phyloP scores from a whole-genome alignment of 148 eudicot species.

The Camellia granthamiana region DNA sequence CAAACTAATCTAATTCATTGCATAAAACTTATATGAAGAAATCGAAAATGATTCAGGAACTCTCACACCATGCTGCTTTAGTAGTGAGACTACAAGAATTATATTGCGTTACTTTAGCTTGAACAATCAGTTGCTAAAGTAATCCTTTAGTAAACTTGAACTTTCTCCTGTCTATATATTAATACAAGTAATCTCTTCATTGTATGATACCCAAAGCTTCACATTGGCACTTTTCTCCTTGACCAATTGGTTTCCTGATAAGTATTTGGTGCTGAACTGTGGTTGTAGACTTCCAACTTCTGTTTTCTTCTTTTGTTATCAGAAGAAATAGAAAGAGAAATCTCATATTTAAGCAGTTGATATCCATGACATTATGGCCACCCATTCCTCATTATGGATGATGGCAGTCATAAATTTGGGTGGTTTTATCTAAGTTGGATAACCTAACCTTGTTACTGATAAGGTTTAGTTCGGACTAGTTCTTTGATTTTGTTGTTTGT shows the following conservation, averaged over 20 bases:
- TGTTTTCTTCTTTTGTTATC: background rate
- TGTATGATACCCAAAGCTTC: background rate
- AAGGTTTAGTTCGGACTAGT: background rate
- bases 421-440: too few relatives aligned
- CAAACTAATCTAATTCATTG: too few relatives aligned
- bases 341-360: background rate
- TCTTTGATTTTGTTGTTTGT: background rate
- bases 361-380: background rate
- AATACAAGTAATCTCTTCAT: background rate
- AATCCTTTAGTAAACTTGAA: constrained; percentile 1
- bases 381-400: too few relatives aligned
- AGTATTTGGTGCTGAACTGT: background rate
- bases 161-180: background rate
- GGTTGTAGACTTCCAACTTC: background rate
- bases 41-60: too few relatives aligned
- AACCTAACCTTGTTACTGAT: background rate
- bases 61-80: too few relatives aligned
- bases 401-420: too few relatives aligned
- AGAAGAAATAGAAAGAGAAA: background rate
- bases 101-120: background rate
- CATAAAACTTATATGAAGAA: too few relatives aligned
- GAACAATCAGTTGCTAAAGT: background rate
- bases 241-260: background rate
- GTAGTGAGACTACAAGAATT: background rate
- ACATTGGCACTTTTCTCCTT: background rate